phyloP scores from a whole-genome alignment of 2,329 filamentous ascomycete species.

The Myriosclerotinia duriaeana region DNA sequence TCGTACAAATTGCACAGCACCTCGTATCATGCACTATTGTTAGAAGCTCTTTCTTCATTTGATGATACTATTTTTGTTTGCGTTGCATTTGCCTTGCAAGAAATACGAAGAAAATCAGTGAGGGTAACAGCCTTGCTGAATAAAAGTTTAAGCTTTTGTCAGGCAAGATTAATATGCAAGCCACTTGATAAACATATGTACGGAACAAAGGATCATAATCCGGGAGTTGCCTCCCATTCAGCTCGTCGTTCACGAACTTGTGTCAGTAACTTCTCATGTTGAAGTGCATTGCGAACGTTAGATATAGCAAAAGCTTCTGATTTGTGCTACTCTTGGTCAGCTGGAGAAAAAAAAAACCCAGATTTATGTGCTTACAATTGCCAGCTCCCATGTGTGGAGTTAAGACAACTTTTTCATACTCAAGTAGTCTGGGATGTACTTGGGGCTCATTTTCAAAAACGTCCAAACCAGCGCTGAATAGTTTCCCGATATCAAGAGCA shows the following conservation, averaged over 20 bases:
- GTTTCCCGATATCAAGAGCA: constrained; percentile 66
- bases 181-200: not conserved
- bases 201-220: not conserved
- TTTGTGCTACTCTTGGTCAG: constrained; percentile 44
- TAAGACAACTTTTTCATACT: constrained; percentile 69
- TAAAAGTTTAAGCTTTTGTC: not conserved
- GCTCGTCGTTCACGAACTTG: constrained; percentile 65
- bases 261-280: constrained; percentile 60
- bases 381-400: constrained; percentile 83
- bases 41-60: not conserved
- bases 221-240: not conserved
- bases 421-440: constrained; percentile 69
- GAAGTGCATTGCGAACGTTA: constrained; percentile 64
- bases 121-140: not conserved
- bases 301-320: constrained; percentile 76
- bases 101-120: constrained; percentile 5
- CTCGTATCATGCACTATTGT: constrained; percentile 29
- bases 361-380: constrained; percentile 25
- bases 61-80: not conserved
- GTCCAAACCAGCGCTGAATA: constrained; percentile 70
- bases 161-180: not conserved
- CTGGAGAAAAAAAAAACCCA: not conserved
- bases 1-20: not conserved
- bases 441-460: constrained; percentile 79
- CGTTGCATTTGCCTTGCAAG: not conserved